Conservation (phyloP, 257 asterid species). For the Rhazya stricta region DNA sequence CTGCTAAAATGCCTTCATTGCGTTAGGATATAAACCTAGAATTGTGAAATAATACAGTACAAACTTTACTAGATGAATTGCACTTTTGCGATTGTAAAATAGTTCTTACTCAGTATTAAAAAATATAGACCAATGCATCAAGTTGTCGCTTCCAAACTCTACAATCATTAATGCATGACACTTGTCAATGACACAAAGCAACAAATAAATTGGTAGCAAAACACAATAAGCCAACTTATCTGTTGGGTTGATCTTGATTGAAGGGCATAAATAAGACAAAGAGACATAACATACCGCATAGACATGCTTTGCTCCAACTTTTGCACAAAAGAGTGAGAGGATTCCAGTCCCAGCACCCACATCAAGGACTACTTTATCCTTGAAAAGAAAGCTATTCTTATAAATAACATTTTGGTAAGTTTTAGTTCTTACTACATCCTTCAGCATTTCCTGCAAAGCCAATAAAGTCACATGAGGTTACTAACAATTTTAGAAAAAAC, state of each 20-base stretch:
- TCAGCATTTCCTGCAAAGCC: slow-evolving; percentile 81
- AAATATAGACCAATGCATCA: not conserved
- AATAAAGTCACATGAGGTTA: slow-evolving; percentile 8
- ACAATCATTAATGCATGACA: not conserved
- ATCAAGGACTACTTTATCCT: slow-evolving; percentile 90
- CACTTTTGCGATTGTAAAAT: not conserved
- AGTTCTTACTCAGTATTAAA: not conserved
- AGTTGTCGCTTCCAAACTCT: not conserved
- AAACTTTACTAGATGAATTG: not conserved
- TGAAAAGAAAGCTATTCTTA: slow-evolving; percentile 78
- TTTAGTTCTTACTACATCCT: slow-evolving; percentile 82
- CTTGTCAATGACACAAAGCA: not conserved
- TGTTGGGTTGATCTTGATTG: not conserved
- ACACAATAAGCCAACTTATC: not conserved
- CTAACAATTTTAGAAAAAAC: not conserved
- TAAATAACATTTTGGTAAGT: slow-evolving; percentile 87
- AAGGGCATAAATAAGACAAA: not conserved
- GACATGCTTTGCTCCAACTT: slow-evolving; percentile 83
- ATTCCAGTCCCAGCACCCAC: slow-evolving; percentile 99
- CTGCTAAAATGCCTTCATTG: not conserved
- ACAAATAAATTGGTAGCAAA: not conserved
- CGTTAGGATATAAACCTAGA: not conserved
- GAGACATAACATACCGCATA: slow-evolving; percentile 45
- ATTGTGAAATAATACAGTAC: not conserved
- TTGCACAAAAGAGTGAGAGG: slow-evolving; percentile 94